These are phyloP conservation scores for Passiflora organensis DNA, from an alignment of 345 rosid genomes.

Conservation along the genomic window DNA sequence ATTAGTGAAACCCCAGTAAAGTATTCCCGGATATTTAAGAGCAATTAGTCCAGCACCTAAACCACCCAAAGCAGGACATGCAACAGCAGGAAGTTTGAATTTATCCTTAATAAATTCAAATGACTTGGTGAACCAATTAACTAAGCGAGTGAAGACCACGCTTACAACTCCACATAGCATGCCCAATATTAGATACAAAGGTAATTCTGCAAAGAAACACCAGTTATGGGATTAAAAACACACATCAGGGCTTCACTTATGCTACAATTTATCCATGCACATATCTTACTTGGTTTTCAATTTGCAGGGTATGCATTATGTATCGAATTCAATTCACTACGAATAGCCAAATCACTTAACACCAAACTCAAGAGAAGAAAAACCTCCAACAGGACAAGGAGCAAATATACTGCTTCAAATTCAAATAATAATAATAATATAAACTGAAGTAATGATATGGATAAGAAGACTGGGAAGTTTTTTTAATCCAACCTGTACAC, in stretches of 20 bases:
- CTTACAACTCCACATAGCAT: constrained; percentile 96
- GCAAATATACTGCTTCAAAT: no score
- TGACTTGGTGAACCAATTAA: constrained; percentile 75
- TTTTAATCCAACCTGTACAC: no score
- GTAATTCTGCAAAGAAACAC: constrained; percentile 67
- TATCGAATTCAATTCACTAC: no score
- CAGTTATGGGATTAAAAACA: background rate
- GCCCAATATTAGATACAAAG: constrained; percentile 91
- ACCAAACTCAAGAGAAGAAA: background rate
- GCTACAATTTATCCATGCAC: background rate
- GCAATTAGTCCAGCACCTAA: constrained; percentile 96
- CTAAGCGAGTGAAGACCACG: constrained; percentile 77
- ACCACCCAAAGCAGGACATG: constrained; percentile 96
- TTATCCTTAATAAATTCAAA: constrained; percentile 72
- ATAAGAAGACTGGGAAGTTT: no score
- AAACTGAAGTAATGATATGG: no score
- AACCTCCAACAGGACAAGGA: no score
- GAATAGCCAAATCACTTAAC: no score
- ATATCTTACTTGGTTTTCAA: background rate
- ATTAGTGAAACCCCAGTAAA: constrained; percentile 98
- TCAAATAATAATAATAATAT: no score
- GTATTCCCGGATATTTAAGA: constrained; percentile 92
- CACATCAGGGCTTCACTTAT: background rate
- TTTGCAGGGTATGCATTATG: no score
- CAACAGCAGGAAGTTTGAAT: constrained; percentile 82